These are phyloP conservation scores for Naganishia vaughanmartiniae DNA, from an alignment of 768 basidiomycete species.

Conservation along the genomic window DNA sequence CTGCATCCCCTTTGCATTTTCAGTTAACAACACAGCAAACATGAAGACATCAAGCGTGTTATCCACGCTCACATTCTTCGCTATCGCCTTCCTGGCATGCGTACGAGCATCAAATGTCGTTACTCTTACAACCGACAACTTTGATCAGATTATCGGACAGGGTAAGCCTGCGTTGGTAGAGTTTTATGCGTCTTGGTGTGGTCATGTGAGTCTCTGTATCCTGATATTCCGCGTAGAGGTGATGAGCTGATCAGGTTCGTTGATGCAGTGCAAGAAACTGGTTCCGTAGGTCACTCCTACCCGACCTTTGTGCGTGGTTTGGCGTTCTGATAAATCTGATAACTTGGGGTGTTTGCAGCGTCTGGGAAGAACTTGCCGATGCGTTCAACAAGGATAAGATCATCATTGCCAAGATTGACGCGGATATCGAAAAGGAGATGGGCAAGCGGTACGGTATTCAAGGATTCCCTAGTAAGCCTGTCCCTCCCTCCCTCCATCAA, in stretches of 20 bases:
- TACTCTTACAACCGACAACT: constrained; percentile 72
- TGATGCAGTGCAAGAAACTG: constrained; percentile 63
- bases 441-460: constrained; percentile 73
- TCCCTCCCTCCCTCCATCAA: neutral
- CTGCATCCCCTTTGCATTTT: too few species aligned
- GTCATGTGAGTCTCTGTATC: constrained; percentile 2
- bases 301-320: neutral
- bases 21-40: neutral
- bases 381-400: constrained; percentile 77
- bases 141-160: constrained; percentile 59
- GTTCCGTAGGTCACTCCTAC: constrained; percentile 65
- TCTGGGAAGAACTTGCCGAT: constrained; percentile 83
- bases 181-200: constrained; percentile 26
- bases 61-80: constrained; percentile 44
- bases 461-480: constrained; percentile 77
- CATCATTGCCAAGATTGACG: constrained; percentile 85
- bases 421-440: constrained; percentile 74
- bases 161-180: constrained; percentile 24
- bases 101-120: constrained; percentile 72
- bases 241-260: neutral
- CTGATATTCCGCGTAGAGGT: neutral
- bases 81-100: constrained; percentile 60
- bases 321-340: neutral
- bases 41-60: constrained; percentile 15
- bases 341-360: constrained; percentile 49